Conservation (phyloP, 108 stramenopile genomes). For the Nannochloropsis salina region DNA sequence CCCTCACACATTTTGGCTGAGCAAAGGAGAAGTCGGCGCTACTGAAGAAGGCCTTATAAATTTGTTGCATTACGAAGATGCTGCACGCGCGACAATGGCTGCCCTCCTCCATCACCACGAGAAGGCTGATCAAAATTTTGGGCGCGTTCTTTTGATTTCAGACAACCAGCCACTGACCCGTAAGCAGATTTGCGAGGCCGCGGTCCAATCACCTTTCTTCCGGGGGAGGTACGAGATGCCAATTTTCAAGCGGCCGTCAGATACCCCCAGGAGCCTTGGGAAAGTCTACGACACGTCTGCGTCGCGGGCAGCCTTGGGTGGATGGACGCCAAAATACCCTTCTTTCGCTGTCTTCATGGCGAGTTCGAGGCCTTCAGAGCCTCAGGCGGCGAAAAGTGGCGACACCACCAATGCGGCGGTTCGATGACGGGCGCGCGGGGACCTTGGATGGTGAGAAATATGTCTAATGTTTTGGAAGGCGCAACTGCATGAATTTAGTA, state of each 20-base stretch:
- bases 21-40: slow-evolving; percentile 19
- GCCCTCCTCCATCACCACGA: not conserved
- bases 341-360: slow-evolving; percentile 26
- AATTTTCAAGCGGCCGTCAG: slow-evolving; percentile 22
- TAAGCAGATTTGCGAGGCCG: slow-evolving; percentile 44
- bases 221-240: slow-evolving; percentile 4
- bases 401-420: no score
- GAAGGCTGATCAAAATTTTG: not conserved
- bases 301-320: slow-evolving; percentile 22
- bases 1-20: slow-evolving; percentile 49
- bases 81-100: slow-evolving; percentile 28
- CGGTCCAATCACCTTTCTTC: slow-evolving; percentile 29
- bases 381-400: no score
- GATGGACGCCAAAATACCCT: slow-evolving; percentile 27
- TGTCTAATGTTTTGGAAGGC: no score
- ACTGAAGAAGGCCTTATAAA: slow-evolving; percentile 45
- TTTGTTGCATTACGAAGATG: slow-evolving; percentile 50
- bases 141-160: slow-evolving; percentile 36
- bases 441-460: no score
- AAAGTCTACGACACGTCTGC: slow-evolving; percentile 39
- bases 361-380: not conserved
- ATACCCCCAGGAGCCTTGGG: not conserved
- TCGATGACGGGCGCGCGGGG: no score
- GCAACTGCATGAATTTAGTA: no score
- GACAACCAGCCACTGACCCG: slow-evolving; percentile 43